Evolutionary conservation across 148 eudicot genomes (phyloP).

Genomic region (Fallopia convolvulus): DNA sequence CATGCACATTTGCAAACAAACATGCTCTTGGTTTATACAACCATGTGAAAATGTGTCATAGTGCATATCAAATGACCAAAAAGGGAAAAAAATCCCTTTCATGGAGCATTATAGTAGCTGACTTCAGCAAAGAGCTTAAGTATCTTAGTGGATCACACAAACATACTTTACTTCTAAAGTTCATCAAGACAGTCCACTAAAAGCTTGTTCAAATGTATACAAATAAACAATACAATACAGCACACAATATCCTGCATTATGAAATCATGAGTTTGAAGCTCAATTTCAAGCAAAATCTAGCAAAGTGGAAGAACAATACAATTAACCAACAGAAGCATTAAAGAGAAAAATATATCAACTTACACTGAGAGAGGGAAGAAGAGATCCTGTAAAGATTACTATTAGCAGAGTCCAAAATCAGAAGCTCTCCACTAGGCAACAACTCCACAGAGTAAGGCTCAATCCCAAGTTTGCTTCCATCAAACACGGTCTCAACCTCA

Average conservation of each 20-base stretch:
- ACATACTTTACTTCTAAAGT: background rate
- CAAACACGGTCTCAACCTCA: constrained; percentile 90
- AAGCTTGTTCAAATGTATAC: background rate
- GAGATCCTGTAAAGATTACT: constrained; percentile 91
- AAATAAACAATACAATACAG: background rate
- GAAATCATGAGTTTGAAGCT: background rate
- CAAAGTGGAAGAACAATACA: background rate
- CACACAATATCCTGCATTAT: background rate
- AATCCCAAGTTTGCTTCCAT: constrained; percentile 97
- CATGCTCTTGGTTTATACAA: background rate
- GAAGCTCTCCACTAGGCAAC: constrained; percentile 81
- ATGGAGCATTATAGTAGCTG: background rate
- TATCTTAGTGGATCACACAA: background rate
- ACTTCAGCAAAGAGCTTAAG: background rate
- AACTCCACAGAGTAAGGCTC: constrained; percentile 81
- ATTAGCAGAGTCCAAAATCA: constrained; percentile 83
- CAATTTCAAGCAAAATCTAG: background rate
- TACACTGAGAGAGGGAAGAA: constrained; percentile 82
- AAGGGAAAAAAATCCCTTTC: too few relatives aligned
- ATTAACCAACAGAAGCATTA: background rate
- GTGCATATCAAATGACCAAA: background rate
- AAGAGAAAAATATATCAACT: constrained; percentile 20
- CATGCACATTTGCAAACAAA: background rate
- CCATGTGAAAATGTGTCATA: background rate
- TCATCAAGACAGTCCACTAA: background rate